Base-by-base conservation (phyloP, 2,329 filamentous ascomycete species). In the Macroventuria anomochaeta region DNA sequence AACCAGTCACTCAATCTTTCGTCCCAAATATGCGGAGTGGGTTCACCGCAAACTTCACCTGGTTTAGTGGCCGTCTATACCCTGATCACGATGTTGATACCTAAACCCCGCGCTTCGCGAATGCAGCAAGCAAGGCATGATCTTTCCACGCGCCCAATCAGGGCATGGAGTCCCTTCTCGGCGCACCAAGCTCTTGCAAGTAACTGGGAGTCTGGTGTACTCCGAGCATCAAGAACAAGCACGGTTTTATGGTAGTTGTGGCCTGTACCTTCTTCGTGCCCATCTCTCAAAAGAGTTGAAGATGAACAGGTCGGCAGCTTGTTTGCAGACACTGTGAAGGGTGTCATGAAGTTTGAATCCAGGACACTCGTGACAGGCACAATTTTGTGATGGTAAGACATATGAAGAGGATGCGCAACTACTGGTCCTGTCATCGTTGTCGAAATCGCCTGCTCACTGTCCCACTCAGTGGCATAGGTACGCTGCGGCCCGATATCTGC, bases 41-140 rank as follows among this genome's bases (percentile, higher is more conserved):
- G 13, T 17, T 21, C 15, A 3, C 2, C 3, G 38, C 15, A 1
- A 3, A 7, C n/a, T 11, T 25, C 17, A 31, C 13, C 18, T 21
- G 15, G 13, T 15, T 15, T 17, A 46, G 31, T 18, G 13, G 15
- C 28, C 28, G 2, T 17, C 37, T 31, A 78, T 3, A 78, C 65
- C 48, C 77, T 64, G 15, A 80, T 81, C n/a, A 91, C 81, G 21
- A 91, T 82, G 61, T 83, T 84, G 79, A 90, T 86, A 2, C 85
- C 86, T 53, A 91, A 70, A 3, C 87, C 89, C 5, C 85, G 85
- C 0, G 88, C 89, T 76, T 93, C 89, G 15, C 90, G 81, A 36
- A 93, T 84, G 33, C 88, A 88, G 72, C 90, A 93, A 3, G 84
- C 83, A 29, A 93, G 73, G 68, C 90, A 93, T 0, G 87, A 88